Percentiles rank a stretch among this genome's conserved stretches.
Evolutionary conservation across 1,284 basidiomycete species (phyloP).

Genomic region (Marasmius tenuissimus): DNA sequence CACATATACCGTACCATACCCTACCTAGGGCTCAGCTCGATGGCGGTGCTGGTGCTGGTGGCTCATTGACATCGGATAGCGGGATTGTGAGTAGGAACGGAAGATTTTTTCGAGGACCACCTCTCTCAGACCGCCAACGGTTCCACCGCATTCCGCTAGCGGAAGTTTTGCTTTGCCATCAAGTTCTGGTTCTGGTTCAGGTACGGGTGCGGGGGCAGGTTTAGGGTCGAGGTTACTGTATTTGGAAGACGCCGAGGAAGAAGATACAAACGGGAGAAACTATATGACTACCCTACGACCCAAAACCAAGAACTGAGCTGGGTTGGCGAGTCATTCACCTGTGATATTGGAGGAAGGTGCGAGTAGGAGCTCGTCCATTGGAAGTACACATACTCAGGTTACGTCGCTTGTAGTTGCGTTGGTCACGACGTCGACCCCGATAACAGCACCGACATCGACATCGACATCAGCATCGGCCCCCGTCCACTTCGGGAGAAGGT

Average conservation of each 20-base stretch:
- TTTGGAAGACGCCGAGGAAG: background rate
- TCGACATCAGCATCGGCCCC: no score
- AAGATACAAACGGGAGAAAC: background rate
- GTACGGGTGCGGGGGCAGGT: no score
- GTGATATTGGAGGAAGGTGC: background rate
- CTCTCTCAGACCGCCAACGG: conserved; percentile 59
- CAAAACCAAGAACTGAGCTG: background rate
- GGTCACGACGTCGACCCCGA: no score
- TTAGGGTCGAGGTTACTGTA: background rate
- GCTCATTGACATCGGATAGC: conserved; percentile 1
- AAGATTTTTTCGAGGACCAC: conserved; percentile 13
- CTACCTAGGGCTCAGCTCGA: conserved; percentile 29
- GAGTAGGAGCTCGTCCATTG: background rate
- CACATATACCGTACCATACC: conserved; percentile 42
- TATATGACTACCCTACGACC: background rate
- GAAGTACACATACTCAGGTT: background rate
- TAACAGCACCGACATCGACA: no score
- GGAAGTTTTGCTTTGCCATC: background rate
- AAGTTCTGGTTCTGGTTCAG: no score
- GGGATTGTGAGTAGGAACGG: background rate
- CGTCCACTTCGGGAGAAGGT: background rate
- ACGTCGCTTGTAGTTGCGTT: no score
- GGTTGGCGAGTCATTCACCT: background rate
- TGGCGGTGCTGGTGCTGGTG: no score
- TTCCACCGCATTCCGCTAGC: conserved; percentile 34